Conservation (phyloP, 345 rosid species). For the Populus deltoides region DNA sequence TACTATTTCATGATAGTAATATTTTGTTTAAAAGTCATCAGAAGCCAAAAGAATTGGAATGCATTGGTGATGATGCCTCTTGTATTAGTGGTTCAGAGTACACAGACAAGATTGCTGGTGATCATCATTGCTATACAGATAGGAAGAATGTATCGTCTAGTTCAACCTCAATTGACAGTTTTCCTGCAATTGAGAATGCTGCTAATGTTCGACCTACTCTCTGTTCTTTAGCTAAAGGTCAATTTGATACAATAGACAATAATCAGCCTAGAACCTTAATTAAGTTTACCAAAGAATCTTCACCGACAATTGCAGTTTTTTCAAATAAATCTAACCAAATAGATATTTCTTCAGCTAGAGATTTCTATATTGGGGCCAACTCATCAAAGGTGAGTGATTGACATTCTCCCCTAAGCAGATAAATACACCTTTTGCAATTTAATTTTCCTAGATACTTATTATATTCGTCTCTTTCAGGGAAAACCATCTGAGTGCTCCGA, state of each 20-base stretch:
- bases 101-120: constrained; percentile 7
- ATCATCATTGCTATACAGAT: neutral
- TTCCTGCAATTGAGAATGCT: constrained; percentile 11
- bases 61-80: constrained; percentile 23
- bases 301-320: constrained; percentile 8
- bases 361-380: constrained; percentile 8
- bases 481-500: constrained; percentile 23
- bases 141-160: constrained; percentile 10
- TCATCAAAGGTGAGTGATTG: constrained; percentile 22
- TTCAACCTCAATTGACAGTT: constrained; percentile 12
- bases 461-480: constrained; percentile 18
- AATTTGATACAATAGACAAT: constrained; percentile 6
- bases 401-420: constrained; percentile 2
- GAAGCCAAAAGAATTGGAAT: constrained; percentile 14
- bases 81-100: constrained; percentile 13
- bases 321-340: constrained; percentile 21
- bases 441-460: constrained; percentile 9
- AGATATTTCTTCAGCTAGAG: constrained; percentile 20
- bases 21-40: neutral
- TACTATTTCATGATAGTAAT: neutral
- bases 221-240: constrained; percentile 6
- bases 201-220: constrained; percentile 6
- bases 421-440: neutral
- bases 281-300: constrained; percentile 7
- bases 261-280: constrained; percentile 1